phyloP scores from a whole-genome alignment of 2,329 filamentous ascomycete species.

The Botrytis galanthina region DNA sequence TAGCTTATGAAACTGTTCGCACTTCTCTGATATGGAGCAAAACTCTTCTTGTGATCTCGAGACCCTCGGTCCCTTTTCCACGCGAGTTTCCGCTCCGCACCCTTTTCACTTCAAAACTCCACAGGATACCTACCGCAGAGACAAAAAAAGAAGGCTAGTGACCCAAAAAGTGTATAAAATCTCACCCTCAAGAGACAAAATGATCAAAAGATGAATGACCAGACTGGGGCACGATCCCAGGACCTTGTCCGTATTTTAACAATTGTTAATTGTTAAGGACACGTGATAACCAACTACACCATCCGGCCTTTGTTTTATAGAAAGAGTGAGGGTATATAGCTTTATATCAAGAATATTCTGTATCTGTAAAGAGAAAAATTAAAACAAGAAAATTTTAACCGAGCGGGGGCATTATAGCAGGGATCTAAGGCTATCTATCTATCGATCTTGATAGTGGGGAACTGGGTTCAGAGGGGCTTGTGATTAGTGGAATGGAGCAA shows the following conservation, averaged over 20 bases:
- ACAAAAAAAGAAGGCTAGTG: background rate
- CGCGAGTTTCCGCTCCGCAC: background rate
- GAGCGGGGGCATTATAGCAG: background rate
- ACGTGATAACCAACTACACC: constrained; percentile 9
- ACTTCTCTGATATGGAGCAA: background rate
- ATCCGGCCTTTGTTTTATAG: background rate
- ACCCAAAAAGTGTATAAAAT: background rate
- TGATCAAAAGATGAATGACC: background rate
- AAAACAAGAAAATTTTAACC: background rate
- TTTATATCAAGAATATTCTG: background rate
- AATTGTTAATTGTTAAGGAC: background rate
- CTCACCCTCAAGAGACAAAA: background rate
- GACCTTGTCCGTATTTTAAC: constrained; percentile 5
- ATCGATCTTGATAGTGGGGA: background rate
- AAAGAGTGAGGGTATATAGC: fast-evolving
- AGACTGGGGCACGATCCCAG: constrained; percentile 9
- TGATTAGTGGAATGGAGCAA: background rate
- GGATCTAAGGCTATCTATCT: background rate
- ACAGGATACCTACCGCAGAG: background rate
- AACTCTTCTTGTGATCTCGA: background rate
- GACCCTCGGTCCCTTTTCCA: background rate
- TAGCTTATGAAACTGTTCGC: background rate
- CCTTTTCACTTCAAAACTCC: background rate
- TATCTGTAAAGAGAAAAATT: background rate
- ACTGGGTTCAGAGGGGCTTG: background rate